Conservation (phyloP, 495 filamentous ascomycete genomes). For the Penicillium turbatum region DNA sequence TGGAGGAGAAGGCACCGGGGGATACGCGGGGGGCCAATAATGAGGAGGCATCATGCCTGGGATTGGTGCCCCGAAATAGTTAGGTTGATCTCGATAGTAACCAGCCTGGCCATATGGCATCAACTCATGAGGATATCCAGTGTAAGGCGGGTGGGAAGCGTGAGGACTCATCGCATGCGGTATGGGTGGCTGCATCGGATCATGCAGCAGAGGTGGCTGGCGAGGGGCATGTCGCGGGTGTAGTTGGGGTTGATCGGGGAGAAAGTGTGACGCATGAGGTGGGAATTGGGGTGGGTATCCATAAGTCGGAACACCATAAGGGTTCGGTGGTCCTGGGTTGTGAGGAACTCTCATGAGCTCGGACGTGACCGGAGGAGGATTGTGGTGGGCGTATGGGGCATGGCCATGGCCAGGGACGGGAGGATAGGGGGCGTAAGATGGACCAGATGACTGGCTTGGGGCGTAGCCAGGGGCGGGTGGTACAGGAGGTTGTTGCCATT, state of each 20-base stretch:
- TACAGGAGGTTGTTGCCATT: slow-evolving; percentile 29
- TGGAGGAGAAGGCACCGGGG: slow-evolving; percentile 32
- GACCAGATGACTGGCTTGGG: slow-evolving; percentile 44
- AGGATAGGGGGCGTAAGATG: slow-evolving; percentile 31
- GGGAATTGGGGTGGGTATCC: slow-evolving; percentile 33
- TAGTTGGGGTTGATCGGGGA: slow-evolving; percentile 29
- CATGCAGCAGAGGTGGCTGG: slow-evolving; percentile 26
- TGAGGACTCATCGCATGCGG: slow-evolving; percentile 30
- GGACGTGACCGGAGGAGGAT: slow-evolving; percentile 28
- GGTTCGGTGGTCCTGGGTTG: slow-evolving; percentile 29
- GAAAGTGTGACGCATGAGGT: slow-evolving; percentile 34
- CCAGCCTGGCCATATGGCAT: slow-evolving; percentile 42
- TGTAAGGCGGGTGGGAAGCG: slow-evolving; percentile 30
- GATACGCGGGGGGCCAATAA: slow-evolving; percentile 33
- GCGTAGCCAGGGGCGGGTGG: slow-evolving; percentile 43
- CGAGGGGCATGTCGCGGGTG: slow-evolving; percentile 26
- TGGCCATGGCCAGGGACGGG: slow-evolving; percentile 16
- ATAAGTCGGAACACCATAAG: slow-evolving; percentile 24
- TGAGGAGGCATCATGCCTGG: slow-evolving; percentile 37
- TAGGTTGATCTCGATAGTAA: slow-evolving; percentile 46
- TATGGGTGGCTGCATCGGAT: slow-evolving; percentile 27
- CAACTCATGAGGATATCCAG: slow-evolving; percentile 45
- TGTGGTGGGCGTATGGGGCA: slow-evolving; percentile 28
- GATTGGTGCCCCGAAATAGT: slow-evolving; percentile 30
- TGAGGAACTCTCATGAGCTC: slow-evolving; percentile 42